Evolutionary conservation across 768 basidiomycete species (phyloP).

Genomic region (Suillus subluteus): DNA sequence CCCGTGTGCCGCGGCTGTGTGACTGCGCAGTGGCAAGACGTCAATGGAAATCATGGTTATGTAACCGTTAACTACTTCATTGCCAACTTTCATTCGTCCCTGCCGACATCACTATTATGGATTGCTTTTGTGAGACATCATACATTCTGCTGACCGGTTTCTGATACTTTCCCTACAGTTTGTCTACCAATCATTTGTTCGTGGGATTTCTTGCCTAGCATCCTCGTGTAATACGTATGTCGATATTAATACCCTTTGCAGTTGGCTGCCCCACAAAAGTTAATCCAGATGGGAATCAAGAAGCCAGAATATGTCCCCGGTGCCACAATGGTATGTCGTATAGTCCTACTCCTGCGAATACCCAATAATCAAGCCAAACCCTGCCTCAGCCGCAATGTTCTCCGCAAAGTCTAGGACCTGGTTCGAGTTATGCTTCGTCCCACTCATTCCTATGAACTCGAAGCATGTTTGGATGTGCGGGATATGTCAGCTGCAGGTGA

Average conservation of each 20-base stretch:
- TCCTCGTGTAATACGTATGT: slow-evolving; percentile 18
- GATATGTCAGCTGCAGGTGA: slow-evolving; percentile 69
- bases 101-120: slow-evolving; percentile 17
- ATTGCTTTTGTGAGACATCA: slow-evolving; percentile 32
- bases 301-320: slow-evolving; percentile 63
- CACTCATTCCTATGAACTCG: slow-evolving; percentile 64
- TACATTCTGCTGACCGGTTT: slow-evolving; percentile 26
- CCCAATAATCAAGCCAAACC: background rate
- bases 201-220: slow-evolving; percentile 20
- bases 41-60: no score
- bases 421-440: slow-evolving; percentile 80
- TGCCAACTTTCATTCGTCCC: background rate
- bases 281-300: slow-evolving; percentile 56
- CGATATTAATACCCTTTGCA: slow-evolving; percentile 29
- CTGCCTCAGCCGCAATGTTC: slow-evolving; percentile 55
- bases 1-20: background rate
- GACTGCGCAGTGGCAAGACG: background rate
- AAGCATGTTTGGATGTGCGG: slow-evolving; percentile 71
- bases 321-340: slow-evolving; percentile 71
- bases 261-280: slow-evolving; percentile 70
- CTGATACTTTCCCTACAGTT: slow-evolving; percentile 38
- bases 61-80: no score
- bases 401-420: slow-evolving; percentile 67
- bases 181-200: slow-evolving; percentile 57
- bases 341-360: background rate